Evolutionary conservation across 371 early-diverging fungal species (phyloP).

Genomic region (Dinochytrium kinnereticum): DNA sequence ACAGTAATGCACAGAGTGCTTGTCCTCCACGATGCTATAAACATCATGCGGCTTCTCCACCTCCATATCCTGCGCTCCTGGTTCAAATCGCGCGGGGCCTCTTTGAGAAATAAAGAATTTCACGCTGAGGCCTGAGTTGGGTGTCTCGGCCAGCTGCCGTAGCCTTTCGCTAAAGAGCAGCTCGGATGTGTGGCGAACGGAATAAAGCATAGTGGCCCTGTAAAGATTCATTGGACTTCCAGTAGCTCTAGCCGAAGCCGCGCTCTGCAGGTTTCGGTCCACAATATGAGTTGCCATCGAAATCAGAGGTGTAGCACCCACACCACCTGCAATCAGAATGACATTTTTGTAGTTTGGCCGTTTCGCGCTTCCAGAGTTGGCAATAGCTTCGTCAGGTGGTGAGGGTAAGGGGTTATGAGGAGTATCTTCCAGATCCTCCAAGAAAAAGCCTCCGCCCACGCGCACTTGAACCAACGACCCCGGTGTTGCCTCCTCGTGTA

Average conservation of each 20-base stretch:
- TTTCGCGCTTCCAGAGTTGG: background rate
- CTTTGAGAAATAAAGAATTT: background rate
- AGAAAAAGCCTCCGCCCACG: slow-evolving; percentile 29
- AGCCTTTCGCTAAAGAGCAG: slow-evolving; percentile 23
- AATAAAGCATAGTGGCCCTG: slow-evolving; percentile 19
- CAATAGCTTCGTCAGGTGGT: background rate
- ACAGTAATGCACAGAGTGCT: slow-evolving; percentile 2
- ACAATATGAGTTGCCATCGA: slow-evolving; percentile 26
- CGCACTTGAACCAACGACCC: slow-evolving; percentile 18
- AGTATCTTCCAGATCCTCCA: background rate
- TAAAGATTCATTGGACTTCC: no score
- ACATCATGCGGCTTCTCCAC: background rate
- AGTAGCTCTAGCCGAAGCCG: background rate
- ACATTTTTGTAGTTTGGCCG: slow-evolving; percentile 20
- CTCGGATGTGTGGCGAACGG: slow-evolving; percentile 21
- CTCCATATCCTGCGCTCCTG: background rate
- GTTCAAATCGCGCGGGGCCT: background rate
- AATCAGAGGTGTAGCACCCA: slow-evolving; percentile 30
- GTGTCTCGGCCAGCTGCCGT: background rate
- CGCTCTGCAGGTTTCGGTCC: background rate
- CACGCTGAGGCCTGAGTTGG: background rate
- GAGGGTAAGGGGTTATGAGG: background rate
- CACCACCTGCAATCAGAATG: slow-evolving; percentile 33
- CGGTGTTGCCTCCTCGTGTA: slow-evolving; percentile 18
- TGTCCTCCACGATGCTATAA: slow-evolving; percentile 6